These are phyloP conservation scores for Trapa bicornis DNA, from an alignment of 345 rosid genomes.

Conservation along the genomic window DNA sequence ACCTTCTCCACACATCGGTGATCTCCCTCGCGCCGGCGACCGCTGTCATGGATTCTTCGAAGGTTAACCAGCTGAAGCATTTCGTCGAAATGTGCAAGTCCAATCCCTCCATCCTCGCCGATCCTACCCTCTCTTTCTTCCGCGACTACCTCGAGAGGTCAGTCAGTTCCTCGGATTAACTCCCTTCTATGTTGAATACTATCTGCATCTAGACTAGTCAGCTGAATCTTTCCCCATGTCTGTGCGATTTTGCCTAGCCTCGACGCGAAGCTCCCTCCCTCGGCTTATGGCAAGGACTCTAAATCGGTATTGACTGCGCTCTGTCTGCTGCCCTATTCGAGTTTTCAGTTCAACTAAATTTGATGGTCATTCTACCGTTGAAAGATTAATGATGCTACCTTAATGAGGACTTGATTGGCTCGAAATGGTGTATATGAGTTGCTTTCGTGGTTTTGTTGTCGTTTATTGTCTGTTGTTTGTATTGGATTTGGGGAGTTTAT, in stretches of 20 bases:
- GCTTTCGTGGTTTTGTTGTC: too few species aligned
- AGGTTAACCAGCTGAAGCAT: conserved; percentile 45
- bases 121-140: conserved; percentile 87
- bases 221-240: background rate
- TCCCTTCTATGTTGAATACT: background rate
- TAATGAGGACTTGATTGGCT: too few species aligned
- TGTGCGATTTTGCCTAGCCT: conserved; percentile 33
- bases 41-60: conserved; percentile 39
- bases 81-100: conserved; percentile 75
- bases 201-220: background rate
- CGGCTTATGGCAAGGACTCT: conserved; percentile 26
- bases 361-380: too few species aligned
- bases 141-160: conserved; percentile 88
- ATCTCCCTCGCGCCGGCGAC: background rate
- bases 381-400: too few species aligned
- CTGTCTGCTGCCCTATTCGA: background rate
- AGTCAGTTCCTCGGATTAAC: background rate
- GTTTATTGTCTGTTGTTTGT: too few species aligned
- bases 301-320: conserved; percentile 36
- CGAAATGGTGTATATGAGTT: too few species aligned
- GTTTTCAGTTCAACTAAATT: too few species aligned
- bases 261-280: conserved; percentile 64
- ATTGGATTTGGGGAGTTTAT: too few species aligned
- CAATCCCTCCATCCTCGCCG: conserved; percentile 59
- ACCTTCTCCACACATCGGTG: background rate